These are phyloP conservation scores for Lagerstroemia speciosa DNA, from an alignment of 345 rosid genomes.

Conservation along the genomic window DNA sequence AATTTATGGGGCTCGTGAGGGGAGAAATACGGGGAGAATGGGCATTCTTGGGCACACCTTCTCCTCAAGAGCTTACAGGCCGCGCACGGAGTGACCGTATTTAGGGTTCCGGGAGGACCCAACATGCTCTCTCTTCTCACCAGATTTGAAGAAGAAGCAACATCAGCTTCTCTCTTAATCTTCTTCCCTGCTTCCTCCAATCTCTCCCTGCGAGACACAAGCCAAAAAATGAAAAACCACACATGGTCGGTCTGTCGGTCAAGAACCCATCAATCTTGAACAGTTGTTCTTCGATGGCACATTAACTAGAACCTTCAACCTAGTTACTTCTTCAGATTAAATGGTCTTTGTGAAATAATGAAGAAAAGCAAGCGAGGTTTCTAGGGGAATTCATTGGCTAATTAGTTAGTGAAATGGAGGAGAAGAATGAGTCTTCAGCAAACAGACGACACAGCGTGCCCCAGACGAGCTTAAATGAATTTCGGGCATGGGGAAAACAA, in stretches of 20 bases:
- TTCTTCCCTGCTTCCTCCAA: constrained; percentile 78
- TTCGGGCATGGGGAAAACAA: background rate
- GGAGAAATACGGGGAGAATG: constrained; percentile 92
- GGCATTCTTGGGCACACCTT: constrained; percentile 93
- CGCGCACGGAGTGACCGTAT: constrained; percentile 91
- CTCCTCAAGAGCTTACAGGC: constrained; percentile 92
- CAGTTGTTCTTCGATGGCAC: background rate
- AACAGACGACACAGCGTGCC: background rate
- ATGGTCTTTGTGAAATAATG: background rate
- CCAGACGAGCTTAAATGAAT: background rate
- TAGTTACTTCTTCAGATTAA: background rate
- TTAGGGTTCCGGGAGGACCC: constrained; percentile 70
- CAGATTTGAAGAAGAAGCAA: constrained; percentile 22
- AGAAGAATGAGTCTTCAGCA: background rate
- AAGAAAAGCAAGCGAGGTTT: background rate
- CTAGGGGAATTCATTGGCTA: background rate
- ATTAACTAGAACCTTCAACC: background rate
- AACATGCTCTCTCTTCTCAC: constrained; percentile 69
- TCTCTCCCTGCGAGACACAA: constrained; percentile 47
- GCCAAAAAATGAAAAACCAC: too few species aligned
- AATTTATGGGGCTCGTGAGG: constrained; percentile 95
- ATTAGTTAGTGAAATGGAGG: background rate
- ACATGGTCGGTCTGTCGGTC: too few species aligned
- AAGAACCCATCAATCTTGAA: background rate
- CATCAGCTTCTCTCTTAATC: constrained; percentile 78